Conservation (phyloP, 1,284 basidiomycete species). For the Grifola frondosa region DNA sequence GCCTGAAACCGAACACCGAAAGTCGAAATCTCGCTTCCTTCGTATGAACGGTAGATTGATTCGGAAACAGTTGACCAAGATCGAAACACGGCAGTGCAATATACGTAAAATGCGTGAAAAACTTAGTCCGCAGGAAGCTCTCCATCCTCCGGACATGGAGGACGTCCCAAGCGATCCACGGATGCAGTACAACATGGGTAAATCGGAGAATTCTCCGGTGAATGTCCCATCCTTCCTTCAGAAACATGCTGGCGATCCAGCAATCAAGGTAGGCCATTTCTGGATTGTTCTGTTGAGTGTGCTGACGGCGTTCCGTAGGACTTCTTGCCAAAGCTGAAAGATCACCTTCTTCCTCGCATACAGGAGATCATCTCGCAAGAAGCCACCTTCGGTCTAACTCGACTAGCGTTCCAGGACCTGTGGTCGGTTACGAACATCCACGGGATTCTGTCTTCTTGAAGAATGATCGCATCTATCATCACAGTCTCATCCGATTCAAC, state of each 20-base stretch:
- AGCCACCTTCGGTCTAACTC: no score
- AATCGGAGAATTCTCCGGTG: not conserved
- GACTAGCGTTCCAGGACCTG: no score
- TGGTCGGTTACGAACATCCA: no score
- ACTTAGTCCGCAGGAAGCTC: not conserved
- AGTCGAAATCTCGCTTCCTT: not conserved
- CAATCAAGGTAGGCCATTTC: not conserved
- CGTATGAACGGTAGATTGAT: constrained; percentile 1
- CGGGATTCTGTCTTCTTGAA: not conserved
- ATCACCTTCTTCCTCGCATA: not conserved
- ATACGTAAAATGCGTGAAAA: no score
- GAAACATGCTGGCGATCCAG: not conserved
- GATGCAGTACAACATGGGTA: not conserved
- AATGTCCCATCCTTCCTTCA: not conserved
- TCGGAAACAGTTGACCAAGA: not conserved
- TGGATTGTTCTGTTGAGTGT: no score
- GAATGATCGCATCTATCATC: not conserved
- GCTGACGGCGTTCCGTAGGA: no score
- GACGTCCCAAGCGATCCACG: not conserved
- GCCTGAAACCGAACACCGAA: not conserved
- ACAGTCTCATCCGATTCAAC: not conserved
- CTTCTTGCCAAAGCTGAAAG: not conserved
- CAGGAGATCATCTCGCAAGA: not conserved
- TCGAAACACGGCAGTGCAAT: not conserved
- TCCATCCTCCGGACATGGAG: not conserved